A percentile compares a stretch with the other conserved stretches of the same genome.
phyloP scores from a whole-genome alignment of 306 rosid genomes.

The Dicorynia guianensis region DNA sequence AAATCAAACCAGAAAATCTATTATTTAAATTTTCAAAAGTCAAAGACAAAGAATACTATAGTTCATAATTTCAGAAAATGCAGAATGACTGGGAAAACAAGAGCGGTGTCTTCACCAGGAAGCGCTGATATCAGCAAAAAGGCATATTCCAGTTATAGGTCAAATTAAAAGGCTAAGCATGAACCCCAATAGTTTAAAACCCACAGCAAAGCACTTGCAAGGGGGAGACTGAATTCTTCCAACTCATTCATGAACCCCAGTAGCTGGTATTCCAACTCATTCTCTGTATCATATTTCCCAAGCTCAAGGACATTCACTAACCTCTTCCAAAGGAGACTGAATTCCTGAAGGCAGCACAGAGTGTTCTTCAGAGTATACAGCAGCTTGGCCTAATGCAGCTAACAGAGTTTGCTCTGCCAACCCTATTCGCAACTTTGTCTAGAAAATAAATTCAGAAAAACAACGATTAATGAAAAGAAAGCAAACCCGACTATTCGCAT shows the following conservation, averaged over 20 bases:
- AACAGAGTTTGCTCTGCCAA: constrained; percentile 88
- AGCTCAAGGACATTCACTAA: constrained; percentile 42
- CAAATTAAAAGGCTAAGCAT: constrained; percentile 9
- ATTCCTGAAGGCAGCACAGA: constrained; percentile 67
- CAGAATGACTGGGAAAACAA: constrained; percentile 19
- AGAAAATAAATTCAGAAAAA: constrained; percentile 31
- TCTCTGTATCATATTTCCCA: constrained; percentile 31
- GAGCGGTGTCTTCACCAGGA: constrained; percentile 29
- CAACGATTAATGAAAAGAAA: constrained; percentile 40
- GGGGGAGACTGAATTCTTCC: too few relatives aligned
- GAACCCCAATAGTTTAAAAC: constrained; percentile 27
- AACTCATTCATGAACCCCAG: too few relatives aligned
- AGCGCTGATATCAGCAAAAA: not conserved
- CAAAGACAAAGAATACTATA: not conserved
- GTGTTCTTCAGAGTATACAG: constrained; percentile 74
- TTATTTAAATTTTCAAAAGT: not conserved
- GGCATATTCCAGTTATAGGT: constrained; percentile 11
- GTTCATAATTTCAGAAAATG: constrained; percentile 9
- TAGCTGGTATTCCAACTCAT: too few relatives aligned
- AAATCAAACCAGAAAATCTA: constrained; percentile 43
- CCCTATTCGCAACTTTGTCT: constrained; percentile 90
- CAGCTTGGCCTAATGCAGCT: constrained; percentile 96
- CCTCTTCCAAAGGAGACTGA: constrained; percentile 89
- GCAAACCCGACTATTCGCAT: constrained; percentile 31
- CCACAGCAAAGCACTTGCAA: constrained; percentile 20